Evolutionary conservation across 495 filamentous ascomycete species (phyloP).

Genomic region (Astrothelium subdiscretum): DNA sequence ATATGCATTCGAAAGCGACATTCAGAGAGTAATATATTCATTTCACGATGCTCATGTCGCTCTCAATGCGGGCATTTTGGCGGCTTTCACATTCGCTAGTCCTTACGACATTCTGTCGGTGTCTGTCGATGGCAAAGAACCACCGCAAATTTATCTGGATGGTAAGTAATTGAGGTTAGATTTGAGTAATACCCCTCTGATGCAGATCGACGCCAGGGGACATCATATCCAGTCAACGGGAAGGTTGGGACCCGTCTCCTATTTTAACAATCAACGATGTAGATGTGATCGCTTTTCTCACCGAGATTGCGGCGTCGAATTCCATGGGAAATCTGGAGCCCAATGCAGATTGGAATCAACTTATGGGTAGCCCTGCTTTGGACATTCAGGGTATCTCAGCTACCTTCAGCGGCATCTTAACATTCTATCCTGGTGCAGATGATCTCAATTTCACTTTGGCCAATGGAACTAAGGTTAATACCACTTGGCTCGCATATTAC

Average conservation of each 20-base stretch:
- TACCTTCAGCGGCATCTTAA: slow-evolving; percentile 25
- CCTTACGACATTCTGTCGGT: slow-evolving; percentile 33
- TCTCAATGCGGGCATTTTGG: slow-evolving; percentile 31
- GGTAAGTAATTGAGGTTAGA: slow-evolving; percentile 12
- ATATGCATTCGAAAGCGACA: slow-evolving; percentile 40
- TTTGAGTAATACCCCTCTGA: neutral
- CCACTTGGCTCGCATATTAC: slow-evolving; percentile 30
- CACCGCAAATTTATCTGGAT: slow-evolving; percentile 35
- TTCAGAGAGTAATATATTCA: slow-evolving; percentile 32
- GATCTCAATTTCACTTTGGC: slow-evolving; percentile 24
- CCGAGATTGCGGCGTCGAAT: slow-evolving; percentile 30
- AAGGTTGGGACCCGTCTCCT: slow-evolving; percentile 11
- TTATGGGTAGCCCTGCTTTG: slow-evolving; percentile 34
- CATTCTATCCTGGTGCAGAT: slow-evolving; percentile 37
- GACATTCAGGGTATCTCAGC: slow-evolving; percentile 32
- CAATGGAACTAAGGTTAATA: slow-evolving; percentile 26
- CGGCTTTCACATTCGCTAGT: slow-evolving; percentile 36
- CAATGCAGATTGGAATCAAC: slow-evolving; percentile 40
- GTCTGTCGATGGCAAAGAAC: slow-evolving; percentile 37
- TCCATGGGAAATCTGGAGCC: slow-evolving; percentile 33
- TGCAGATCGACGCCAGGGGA: neutral
- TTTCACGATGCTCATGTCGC: slow-evolving; percentile 39
- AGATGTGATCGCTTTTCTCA: slow-evolving; percentile 31
- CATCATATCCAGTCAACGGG: neutral
- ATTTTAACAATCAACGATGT: slow-evolving; percentile 37